These are phyloP conservation scores for Sporothrix globosa DNA, from an alignment of 2,329 filamentous ascomycete genomes.

Conservation along the genomic window DNA sequence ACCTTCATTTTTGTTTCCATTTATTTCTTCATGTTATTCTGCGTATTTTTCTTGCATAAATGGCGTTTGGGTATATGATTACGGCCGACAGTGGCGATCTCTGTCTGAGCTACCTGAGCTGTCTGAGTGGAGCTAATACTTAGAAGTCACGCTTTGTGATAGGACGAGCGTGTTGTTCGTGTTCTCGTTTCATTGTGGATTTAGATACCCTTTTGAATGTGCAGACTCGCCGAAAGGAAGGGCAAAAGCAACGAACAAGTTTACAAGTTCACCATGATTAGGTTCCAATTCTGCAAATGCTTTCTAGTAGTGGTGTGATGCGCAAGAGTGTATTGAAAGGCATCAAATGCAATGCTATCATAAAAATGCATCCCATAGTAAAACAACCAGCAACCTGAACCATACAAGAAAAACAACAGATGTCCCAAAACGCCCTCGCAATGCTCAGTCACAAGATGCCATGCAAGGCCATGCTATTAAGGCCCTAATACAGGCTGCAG, in stretches of 20 bases:
- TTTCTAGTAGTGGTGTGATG: not conserved
- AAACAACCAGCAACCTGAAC: not conserved
- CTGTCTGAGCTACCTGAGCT: not conserved
- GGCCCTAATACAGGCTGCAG: not conserved
- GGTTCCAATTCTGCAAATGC: not conserved
- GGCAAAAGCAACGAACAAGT: conserved; percentile 8
- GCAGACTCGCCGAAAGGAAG: conserved; percentile 20
- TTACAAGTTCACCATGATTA: not conserved
- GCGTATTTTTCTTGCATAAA: conserved; percentile 2
- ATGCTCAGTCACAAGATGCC: not conserved
- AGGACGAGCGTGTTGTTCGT: not conserved
- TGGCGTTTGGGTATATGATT: conserved; percentile 15
- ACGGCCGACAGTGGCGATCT: too few relatives aligned
- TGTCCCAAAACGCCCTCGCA: conserved; percentile 20
- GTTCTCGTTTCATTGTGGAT: not conserved
- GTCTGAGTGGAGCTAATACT: not conserved
- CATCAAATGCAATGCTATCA: not conserved
- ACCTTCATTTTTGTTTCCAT: not conserved
- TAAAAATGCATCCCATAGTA: not conserved
- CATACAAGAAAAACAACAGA: not conserved
- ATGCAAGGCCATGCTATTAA: not conserved
- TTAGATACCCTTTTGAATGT: conserved; percentile 24
- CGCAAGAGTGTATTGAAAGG: not conserved
- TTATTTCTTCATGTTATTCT: not conserved
- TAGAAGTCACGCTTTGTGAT: not conserved